Percentiles rank a stretch among this genome's conserved stretches.
Conservation (phyloP, 116 monocot genomes). For the Dioscorea cayenensis region DNA sequence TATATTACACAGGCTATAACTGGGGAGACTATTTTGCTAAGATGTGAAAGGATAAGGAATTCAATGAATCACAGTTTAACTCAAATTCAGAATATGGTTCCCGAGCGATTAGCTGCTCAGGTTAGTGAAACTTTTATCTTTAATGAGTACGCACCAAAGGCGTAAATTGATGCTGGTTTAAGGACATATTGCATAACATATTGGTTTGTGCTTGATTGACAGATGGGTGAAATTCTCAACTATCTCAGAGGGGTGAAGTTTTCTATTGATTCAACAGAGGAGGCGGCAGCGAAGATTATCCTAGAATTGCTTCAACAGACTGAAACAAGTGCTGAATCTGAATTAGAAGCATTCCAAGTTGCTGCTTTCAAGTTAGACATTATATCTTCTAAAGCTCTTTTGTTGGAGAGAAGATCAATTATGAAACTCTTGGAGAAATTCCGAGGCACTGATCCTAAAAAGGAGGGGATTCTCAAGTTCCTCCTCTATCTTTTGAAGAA, state of each 20-base stretch:
- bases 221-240: constrained; percentile 48
- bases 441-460: constrained; percentile 33
- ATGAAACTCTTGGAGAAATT: constrained; percentile 58
- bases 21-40: constrained; percentile 29
- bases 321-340: constrained; percentile 43
- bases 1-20: constrained; percentile 37
- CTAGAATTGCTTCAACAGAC: constrained; percentile 43
- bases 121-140: constrained; percentile 13
- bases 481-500: constrained; percentile 56
- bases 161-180: neutral
- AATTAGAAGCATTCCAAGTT: constrained; percentile 45
- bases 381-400: constrained; percentile 57
- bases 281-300: constrained; percentile 60
- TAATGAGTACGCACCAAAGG: neutral
- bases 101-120: constrained; percentile 36
- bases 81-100: constrained; percentile 52
- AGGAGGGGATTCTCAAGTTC: constrained; percentile 50
- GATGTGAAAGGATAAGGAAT: constrained; percentile 55
- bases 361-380: constrained; percentile 57
- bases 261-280: constrained; percentile 51
- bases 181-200: too few relatives aligned
- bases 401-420: constrained; percentile 75
- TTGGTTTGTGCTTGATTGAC: neutral
- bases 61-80: constrained; percentile 31
- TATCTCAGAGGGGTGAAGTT: constrained; percentile 50